phyloP scores from a whole-genome alignment of 2,329 filamentous ascomycete genomes.

The Rutstroemia sp. region DNA sequence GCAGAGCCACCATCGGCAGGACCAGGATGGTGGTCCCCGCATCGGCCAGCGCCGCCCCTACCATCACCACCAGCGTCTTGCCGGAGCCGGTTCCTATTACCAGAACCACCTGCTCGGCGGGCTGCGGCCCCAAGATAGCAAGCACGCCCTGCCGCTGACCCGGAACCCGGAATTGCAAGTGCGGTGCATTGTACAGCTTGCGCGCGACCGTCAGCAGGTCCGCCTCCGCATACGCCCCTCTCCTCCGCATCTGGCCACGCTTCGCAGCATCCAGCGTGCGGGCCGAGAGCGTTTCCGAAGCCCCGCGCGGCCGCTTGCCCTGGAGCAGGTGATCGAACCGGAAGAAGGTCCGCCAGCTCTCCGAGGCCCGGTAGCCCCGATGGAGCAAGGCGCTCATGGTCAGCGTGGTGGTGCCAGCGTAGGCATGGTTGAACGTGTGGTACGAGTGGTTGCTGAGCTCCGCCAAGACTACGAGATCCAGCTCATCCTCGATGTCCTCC shows the following conservation, averaged over 20 bases:
- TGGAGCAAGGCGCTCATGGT: conserved; percentile 10
- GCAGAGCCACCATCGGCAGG: conserved; percentile 7
- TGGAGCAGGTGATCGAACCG: conserved; percentile 8
- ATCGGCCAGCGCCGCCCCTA: conserved; percentile 9
- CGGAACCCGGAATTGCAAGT: conserved; percentile 7
- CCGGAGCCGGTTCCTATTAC: conserved; percentile 9
- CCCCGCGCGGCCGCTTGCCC: conserved; percentile 1
- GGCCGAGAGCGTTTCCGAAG: conserved; percentile 1
- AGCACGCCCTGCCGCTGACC: conserved; percentile 9
- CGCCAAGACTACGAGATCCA: conserved; percentile 8
- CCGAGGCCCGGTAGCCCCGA: conserved; percentile 1
- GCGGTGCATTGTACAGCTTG: conserved; percentile 3
- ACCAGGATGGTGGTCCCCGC: conserved; percentile 11
- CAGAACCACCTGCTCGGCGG: conserved; percentile 12
- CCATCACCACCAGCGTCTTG: conserved; percentile 11
- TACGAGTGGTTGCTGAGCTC: conserved; percentile 7
- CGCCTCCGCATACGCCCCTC: not conserved
- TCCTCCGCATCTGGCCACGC: too few relatives aligned
- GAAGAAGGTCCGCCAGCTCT: conserved; percentile 12
- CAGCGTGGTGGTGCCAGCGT: conserved; percentile 10
- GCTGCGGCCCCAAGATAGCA: conserved; percentile 5
- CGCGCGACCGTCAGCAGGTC: conserved; percentile 6
- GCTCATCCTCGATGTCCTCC: conserved; percentile 3
- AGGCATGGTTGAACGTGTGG: conserved; percentile 4
- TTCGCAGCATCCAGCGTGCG: too few relatives aligned